Conservation (phyloP, 1,139 yeast genomes). For the Eremothecium cymbalariae region DNA sequence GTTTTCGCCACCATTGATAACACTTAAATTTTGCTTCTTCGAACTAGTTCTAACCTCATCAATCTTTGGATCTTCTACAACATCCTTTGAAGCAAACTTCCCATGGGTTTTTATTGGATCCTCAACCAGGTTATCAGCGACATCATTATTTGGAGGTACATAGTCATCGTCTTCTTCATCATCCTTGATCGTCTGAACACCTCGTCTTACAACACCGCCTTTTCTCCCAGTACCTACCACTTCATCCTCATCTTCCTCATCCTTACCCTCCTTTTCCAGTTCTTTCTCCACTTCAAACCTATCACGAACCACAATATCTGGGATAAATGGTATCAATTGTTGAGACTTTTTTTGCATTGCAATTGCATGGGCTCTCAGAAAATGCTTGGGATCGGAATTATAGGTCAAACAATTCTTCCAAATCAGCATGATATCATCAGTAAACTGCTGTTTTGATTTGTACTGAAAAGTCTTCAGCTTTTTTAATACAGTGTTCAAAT, state of each 20-base stretch:
- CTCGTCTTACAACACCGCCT: slow-evolving; percentile 27
- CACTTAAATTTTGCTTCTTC: too few relatives aligned
- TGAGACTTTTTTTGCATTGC: slow-evolving; percentile 92
- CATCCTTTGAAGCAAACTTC: neutral
- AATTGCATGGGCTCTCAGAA: slow-evolving; percentile 79
- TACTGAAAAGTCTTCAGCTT: slow-evolving; percentile 77
- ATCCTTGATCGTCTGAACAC: slow-evolving; percentile 24
- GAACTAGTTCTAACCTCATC: neutral
- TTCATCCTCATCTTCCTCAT: slow-evolving; percentile 21
- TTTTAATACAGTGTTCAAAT: slow-evolving; percentile 85
- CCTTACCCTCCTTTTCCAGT: slow-evolving; percentile 41
- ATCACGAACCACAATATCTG: slow-evolving; percentile 74
- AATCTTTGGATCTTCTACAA: neutral
- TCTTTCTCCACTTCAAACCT: slow-evolving; percentile 84
- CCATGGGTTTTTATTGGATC: neutral
- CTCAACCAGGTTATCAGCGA: neutral
- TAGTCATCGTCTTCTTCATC: slow-evolving; percentile 8
- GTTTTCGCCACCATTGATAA: slow-evolving; percentile 3
- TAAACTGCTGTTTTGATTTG: slow-evolving; percentile 77
- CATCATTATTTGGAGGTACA: neutral
- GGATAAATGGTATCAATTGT: slow-evolving; percentile 71
- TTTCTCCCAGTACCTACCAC: slow-evolving; percentile 32
- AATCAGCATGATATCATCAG: slow-evolving; percentile 85
- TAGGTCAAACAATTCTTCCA: slow-evolving; percentile 93
- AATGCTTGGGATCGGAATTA: slow-evolving; percentile 93